These are phyloP conservation scores for Flueggea neowawraea DNA, from an alignment of 441 rosid species.

Conservation along the genomic window DNA sequence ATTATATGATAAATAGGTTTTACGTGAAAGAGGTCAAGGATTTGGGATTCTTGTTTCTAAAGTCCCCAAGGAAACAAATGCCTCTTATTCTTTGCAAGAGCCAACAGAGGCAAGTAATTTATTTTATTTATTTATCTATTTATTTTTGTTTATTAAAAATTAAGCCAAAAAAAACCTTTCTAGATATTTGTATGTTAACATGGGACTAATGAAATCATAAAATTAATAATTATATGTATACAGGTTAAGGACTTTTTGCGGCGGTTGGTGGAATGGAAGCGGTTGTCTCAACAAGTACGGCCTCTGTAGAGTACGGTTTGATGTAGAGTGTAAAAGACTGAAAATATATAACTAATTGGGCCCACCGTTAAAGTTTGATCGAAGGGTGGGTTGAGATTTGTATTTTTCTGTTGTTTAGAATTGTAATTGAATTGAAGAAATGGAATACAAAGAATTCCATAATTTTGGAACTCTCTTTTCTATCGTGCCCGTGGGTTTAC, in stretches of 20 bases:
- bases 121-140: neutral
- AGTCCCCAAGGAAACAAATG: constrained; percentile 67
- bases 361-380: neutral
- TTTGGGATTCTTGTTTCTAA: constrained; percentile 81
- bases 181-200: too few species aligned
- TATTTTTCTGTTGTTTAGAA: constrained; percentile 13
- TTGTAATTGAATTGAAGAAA: constrained; percentile 3
- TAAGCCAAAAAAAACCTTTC: too few species aligned
- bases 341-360: neutral
- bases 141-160: too few species aligned
- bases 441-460: constrained; percentile 15
- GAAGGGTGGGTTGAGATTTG: constrained; percentile 16
- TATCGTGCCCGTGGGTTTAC: neutral
- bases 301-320: neutral
- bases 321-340: neutral
- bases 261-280: constrained; percentile 75
- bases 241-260: constrained; percentile 72
- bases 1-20: constrained; percentile 29
- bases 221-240: neutral
- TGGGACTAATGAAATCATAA: too few species aligned
- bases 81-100: constrained; percentile 73
- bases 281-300: constrained; percentile 10
- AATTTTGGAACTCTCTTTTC: constrained; percentile 3
- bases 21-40: constrained; percentile 71
- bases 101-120: constrained; percentile 56